phyloP scores from a whole-genome alignment of 306 rosid species.

The Trichosanthes cucumerina region DNA sequence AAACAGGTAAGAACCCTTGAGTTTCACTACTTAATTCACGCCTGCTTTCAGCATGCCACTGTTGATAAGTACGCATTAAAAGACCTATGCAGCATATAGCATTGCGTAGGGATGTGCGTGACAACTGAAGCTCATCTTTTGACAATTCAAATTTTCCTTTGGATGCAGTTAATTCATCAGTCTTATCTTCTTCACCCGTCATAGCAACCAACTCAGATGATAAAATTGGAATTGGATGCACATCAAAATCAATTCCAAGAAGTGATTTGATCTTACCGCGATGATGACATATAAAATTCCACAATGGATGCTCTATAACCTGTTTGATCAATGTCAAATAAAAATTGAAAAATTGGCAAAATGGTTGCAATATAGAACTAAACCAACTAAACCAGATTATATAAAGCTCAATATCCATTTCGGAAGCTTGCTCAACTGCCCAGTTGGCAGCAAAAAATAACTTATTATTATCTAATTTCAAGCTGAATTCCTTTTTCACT shows the following conservation, averaged over 20 bases:
- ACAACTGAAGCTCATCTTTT: conserved; percentile 5
- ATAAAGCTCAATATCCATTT: conserved; percentile 54
- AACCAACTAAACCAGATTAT: conserved; percentile 56
- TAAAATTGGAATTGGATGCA: conserved; percentile 42
- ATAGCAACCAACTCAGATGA: conserved; percentile 43
- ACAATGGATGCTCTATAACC: conserved; percentile 52
- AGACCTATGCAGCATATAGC: conserved; percentile 44
- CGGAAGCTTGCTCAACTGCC: conserved; percentile 69
- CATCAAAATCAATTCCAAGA: conserved; percentile 22
- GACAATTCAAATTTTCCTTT: conserved; percentile 11
- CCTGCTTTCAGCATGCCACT: conserved; percentile 36
- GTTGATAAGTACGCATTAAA: conserved; percentile 47
- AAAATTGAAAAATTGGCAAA: conserved; percentile 36
- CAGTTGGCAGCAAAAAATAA: conserved; percentile 72
- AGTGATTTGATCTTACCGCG: conserved; percentile 16
- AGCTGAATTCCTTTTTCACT: conserved; percentile 23
- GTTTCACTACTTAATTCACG: conserved; percentile 19
- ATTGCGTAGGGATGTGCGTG: conserved; percentile 26
- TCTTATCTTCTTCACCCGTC: conserved; percentile 19
- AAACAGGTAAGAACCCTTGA: conserved; percentile 23
- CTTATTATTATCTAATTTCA: conserved; percentile 36
- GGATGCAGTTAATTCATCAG: conserved; percentile 24
- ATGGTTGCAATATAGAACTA: conserved; percentile 40
- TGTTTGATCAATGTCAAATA: conserved; percentile 27
- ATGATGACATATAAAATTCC: conserved; percentile 39